Evolutionary conservation across 805 yeast species (phyloP), one percentile per base, ranked within the genome.

Genomic region (Starmerella roubikii): DNA sequence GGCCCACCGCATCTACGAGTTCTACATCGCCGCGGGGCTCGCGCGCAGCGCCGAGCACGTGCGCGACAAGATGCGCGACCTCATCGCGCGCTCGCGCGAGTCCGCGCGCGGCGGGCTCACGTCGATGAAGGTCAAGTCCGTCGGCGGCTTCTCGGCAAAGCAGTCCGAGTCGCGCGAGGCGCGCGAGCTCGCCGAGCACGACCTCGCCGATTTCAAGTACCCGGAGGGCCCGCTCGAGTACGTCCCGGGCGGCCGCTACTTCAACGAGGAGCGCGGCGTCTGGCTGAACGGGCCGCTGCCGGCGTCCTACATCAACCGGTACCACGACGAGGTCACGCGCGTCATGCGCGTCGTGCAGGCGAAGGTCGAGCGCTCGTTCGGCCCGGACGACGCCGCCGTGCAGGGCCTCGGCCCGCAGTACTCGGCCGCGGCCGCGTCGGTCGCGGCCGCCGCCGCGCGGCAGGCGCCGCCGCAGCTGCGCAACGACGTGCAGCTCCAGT

Each of bases 11-110:
- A 46, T 46, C n/a, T 34, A 26, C 35, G 41, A 46, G 29, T 46
- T 11, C 41, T 46, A 46, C 35, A 19, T 34, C 7, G 20, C 16
- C 4, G 17, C 38, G n/a, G 41, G 26, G 16, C 21, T 23, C 13
- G 38, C 44, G 5, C 38, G 49, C 11, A 39, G 45, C 8, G 43
- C 48, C 18, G 49, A 46, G 34, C 49, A 46, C 31, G 49, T 46
- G 7, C 37, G 49, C 15, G 49, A 46, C 30, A 46, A 46, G 40
- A 37, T 46, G 43, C 37, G 49, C 5, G 49, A 46, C 17, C 34
- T 46, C 17, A 32, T 46, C 3, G 39, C 45, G 17, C 29, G 41
- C 28, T 33, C 41, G 10, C 18, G 30, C 16, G 45, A 40, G 30
- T 28, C 31, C n/a, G 40, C 29, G 27, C 34, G 30, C 15, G 47